phyloP scores from a whole-genome alignment of 148 eudicot genomes.

The Talinum fruticosum region DNA sequence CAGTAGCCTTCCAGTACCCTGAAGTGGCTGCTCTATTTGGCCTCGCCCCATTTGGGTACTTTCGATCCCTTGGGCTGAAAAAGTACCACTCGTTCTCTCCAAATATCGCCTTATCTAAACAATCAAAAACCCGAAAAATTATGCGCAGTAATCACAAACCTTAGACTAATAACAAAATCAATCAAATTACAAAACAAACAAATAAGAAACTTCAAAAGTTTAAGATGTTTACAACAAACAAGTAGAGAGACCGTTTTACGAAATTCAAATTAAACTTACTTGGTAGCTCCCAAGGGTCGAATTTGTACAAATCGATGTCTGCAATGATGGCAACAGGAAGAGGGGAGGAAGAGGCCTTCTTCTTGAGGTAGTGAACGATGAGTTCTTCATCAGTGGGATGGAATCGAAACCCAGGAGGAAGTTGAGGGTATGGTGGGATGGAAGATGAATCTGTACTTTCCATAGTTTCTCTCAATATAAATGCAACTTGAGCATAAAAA shows the following conservation, averaged over 20 bases:
- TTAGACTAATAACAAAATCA: neutral
- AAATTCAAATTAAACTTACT: slow-evolving; percentile 23
- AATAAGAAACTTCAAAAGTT: neutral
- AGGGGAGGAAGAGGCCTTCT: slow-evolving; percentile 45
- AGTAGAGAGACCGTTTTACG: no score
- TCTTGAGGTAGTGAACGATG: slow-evolving; percentile 54
- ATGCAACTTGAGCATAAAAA: slow-evolving; percentile 10
- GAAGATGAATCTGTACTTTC: slow-evolving; percentile 51
- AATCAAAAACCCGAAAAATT: neutral
- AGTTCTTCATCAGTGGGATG: slow-evolving; percentile 69
- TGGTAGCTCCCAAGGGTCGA: slow-evolving; percentile 69
- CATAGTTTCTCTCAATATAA: slow-evolving; percentile 24
- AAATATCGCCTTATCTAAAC: slow-evolving; percentile 51
- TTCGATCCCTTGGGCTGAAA: slow-evolving; percentile 59
- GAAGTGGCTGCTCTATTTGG: slow-evolving; percentile 71
- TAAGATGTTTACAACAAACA: no score
- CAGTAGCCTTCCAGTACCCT: slow-evolving; percentile 73
- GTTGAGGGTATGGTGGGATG: slow-evolving; percentile 38
- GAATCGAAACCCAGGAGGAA: slow-evolving; percentile 58
- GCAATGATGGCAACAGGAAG: slow-evolving; percentile 60
- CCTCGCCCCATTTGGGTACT: slow-evolving; percentile 66
- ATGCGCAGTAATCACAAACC: neutral
- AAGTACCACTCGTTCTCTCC: slow-evolving; percentile 71
- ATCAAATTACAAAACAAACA: neutral
- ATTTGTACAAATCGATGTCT: slow-evolving; percentile 61